phyloP scores from a whole-genome alignment of 2,329 filamentous ascomycete genomes.

The Neonectria magnoliae region DNA sequence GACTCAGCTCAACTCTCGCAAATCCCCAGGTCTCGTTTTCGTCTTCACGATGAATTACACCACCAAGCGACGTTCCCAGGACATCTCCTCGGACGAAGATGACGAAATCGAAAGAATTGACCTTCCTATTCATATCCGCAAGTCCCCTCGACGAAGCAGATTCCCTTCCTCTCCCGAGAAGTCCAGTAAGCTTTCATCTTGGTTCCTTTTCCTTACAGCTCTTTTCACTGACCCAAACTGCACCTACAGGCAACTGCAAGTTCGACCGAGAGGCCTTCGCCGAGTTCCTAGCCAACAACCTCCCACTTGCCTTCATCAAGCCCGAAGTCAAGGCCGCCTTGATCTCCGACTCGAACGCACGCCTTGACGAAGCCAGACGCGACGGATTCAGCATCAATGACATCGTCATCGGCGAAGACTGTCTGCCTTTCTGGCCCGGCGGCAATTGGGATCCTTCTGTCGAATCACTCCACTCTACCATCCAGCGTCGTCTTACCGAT shows the following conservation, averaged over 20 bases:
- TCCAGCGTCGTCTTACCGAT: constrained; percentile 40
- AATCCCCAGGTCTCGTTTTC: background rate
- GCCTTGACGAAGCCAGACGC: constrained; percentile 35
- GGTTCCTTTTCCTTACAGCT: no score
- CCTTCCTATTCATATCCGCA: background rate
- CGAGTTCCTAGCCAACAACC: constrained; percentile 23
- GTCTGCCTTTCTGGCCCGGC: constrained; percentile 43
- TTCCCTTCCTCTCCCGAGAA: background rate
- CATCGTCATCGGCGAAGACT: constrained; percentile 42
- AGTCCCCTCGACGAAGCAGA: background rate
- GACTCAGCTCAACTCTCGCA: background rate
- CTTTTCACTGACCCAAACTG: background rate
- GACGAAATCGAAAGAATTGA: background rate
- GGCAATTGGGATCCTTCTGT: constrained; percentile 38
- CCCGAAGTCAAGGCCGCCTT: constrained; percentile 34
- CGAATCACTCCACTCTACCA: constrained; percentile 36
- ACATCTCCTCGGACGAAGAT: background rate
- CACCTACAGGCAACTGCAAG: background rate
- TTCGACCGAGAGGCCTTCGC: constrained; percentile 3
- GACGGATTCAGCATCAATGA: constrained; percentile 27
- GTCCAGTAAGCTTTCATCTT: background rate
- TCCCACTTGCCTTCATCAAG: constrained; percentile 39
- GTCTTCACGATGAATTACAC: background rate
- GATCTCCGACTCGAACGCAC: constrained; percentile 34
- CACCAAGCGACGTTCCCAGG: background rate